Evolutionary conservation across 768 basidiomycete species (phyloP).

Genomic region (Amanita subjunquillea): DNA sequence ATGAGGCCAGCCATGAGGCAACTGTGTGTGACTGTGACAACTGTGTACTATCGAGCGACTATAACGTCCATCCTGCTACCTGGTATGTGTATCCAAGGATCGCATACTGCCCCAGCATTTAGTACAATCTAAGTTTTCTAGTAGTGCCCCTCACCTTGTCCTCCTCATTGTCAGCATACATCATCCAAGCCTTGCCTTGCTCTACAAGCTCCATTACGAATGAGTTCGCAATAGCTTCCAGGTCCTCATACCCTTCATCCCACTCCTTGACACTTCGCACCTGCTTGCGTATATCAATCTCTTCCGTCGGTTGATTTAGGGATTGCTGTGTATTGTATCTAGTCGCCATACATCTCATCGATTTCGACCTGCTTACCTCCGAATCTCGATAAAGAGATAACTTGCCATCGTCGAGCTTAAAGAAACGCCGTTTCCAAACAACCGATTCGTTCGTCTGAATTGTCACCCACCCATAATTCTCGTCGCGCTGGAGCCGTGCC

Average conservation of each 20-base stretch:
- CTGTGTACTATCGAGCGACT: neutral
- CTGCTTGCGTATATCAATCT: conserved; percentile 35
- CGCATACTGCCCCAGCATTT: conserved; percentile 23
- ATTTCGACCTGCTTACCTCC: conserved; percentile 25
- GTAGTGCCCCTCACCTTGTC: conserved; percentile 36
- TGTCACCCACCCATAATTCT: conserved; percentile 49
- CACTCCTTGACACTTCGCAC: conserved; percentile 45
- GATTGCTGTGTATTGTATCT: conserved; percentile 22
- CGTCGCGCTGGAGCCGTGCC: conserved; percentile 25
- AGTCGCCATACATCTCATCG: neutral
- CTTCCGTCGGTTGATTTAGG: conserved; percentile 24
- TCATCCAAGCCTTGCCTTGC: conserved; percentile 37
- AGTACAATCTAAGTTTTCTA: neutral
- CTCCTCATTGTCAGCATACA: conserved; percentile 53
- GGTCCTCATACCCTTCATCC: conserved; percentile 58
- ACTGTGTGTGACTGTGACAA: conserved; percentile 8
- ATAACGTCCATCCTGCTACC: conserved; percentile 23
- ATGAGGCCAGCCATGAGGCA: conserved; percentile 50
- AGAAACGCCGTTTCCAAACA: conserved; percentile 59
- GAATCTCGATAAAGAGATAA: conserved; percentile 41
- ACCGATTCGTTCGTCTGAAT: conserved; percentile 43
- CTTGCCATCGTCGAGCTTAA: conserved; percentile 37
- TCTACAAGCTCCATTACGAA: conserved; percentile 56
- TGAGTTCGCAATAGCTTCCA: conserved; percentile 55
- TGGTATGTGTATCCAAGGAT: conserved; percentile 36